Evolutionary conservation across 1,284 basidiomycete species (phyloP), one percentile per base, ranked within the genome.

Genomic region (Ceratobasidium sp.): DNA sequence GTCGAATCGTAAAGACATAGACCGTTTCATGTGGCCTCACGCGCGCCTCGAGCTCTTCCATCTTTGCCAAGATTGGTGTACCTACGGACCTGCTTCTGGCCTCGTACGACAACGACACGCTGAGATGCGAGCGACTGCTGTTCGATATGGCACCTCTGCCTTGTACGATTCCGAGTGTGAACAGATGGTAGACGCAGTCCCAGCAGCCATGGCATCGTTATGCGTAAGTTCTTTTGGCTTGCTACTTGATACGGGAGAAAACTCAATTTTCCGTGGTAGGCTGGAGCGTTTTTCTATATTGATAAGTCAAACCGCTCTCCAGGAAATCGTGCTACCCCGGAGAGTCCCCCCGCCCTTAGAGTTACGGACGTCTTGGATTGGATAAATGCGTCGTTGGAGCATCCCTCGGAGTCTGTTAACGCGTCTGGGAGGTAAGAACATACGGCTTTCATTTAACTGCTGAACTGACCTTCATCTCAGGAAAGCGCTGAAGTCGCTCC

Each of bases 11-110:
- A 56, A 84, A 75, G 90, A 92, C 77, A 90, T 90, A 1, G 94
- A 95, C 76, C 87, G 91, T 1, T 94, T 94, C 82, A 90, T 95
- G 73, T 77, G 93, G 3, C 86, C 89, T 8, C 90, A 94, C 74
- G 91, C 92, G 84, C 91, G 95, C 80, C 86, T 96, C 8, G 89
- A 91, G 8, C 86, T 98, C 66, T 98, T 95, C 84, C 89, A 92
- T 60, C 86, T 96, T 54, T 97, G 96, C 81, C 94, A 96, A 82
- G 96, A 97, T 80, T 98, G 97, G 97, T 97, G 96, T 82, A 91
- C 94, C 80, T 88, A 94, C 73, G 95, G 94, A 7, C 89, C 90
- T 63, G 90, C 94, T 80, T 89, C 90, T 0, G 94, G 95, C 77
- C 85, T 87, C 17, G 90, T 91, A 33, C 93, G 91, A 82, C 92